phyloP scores from a whole-genome alignment of 768 basidiomycete species.

The Termitomyces bulborhizus region DNA sequence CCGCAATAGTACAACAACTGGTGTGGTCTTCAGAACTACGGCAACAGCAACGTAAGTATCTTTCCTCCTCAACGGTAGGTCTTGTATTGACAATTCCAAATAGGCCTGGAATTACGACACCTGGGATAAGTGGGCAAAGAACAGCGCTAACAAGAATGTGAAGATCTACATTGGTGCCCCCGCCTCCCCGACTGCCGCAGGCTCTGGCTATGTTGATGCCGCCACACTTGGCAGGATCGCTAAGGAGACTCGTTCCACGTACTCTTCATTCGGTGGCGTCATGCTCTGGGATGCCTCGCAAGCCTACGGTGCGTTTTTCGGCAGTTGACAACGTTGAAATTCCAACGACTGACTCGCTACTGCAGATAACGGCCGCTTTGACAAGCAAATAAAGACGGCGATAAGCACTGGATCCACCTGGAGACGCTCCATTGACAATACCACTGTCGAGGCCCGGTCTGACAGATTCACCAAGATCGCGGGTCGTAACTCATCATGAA shows the following conservation, averaged over 20 bases:
- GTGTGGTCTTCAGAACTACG: slow-evolving; percentile 31
- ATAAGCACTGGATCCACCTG: slow-evolving; percentile 12
- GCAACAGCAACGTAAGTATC: slow-evolving; percentile 25
- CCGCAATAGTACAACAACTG: slow-evolving; percentile 15
- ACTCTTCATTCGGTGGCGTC: slow-evolving; percentile 49
- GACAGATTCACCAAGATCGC: slow-evolving; percentile 2
- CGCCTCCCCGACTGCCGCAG: slow-evolving; percentile 41
- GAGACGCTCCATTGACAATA: neutral
- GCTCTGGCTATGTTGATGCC: slow-evolving; percentile 43
- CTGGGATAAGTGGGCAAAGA: slow-evolving; percentile 54
- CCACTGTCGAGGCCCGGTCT: neutral
- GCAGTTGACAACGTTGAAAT: neutral
- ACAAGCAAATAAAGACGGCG: slow-evolving; percentile 34
- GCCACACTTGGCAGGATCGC: slow-evolving; percentile 34
- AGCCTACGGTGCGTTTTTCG: slow-evolving; percentile 24
- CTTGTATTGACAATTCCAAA: neutral
- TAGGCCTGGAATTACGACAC: slow-evolving; percentile 38
- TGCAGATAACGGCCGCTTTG: slow-evolving; percentile 34
- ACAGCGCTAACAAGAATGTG: slow-evolving; percentile 40
- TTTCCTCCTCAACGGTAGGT: too few relatives aligned
- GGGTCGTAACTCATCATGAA: neutral
- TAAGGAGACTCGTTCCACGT: slow-evolving; percentile 32
- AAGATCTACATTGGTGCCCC: slow-evolving; percentile 55
- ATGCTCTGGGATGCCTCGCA: slow-evolving; percentile 37
- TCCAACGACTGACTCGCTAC: neutral